Evolutionary conservation across 2,329 filamentous ascomycete genomes (phyloP).

Genomic region (Aspergillus udagawae): DNA sequence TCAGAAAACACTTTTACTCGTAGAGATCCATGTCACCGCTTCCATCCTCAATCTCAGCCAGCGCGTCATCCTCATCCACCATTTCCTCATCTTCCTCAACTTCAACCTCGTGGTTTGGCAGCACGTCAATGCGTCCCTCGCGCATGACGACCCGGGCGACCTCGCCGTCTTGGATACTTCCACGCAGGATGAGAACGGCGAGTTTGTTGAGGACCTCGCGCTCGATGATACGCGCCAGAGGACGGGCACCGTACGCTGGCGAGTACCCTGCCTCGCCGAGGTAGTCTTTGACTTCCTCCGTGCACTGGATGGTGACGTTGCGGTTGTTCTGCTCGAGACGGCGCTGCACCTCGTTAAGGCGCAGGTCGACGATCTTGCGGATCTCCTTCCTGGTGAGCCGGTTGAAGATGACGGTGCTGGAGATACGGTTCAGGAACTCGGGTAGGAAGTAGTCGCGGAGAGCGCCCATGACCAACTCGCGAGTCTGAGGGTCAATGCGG

Average conservation of each 20-base stretch:
- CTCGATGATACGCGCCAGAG: slow-evolving; percentile 85
- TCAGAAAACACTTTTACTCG: slow-evolving; percentile 32
- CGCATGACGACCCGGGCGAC: slow-evolving; percentile 72
- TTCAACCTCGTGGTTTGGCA: slow-evolving; percentile 74
- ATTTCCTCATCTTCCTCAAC: slow-evolving; percentile 65
- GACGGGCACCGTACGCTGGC: slow-evolving; percentile 89
- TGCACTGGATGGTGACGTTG: slow-evolving; percentile 79
- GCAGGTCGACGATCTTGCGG: slow-evolving; percentile 89
- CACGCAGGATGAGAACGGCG: slow-evolving; percentile 84
- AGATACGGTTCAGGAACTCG: slow-evolving; percentile 98
- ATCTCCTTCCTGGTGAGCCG: slow-evolving; percentile 86
- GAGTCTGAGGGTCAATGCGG: slow-evolving; percentile 77
- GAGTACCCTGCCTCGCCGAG: slow-evolving; percentile 89
- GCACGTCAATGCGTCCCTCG: slow-evolving; percentile 73
- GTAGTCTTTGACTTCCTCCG: slow-evolving; percentile 85
- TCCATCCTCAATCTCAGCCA: slow-evolving; percentile 64
- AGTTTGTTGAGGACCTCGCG: slow-evolving; percentile 94
- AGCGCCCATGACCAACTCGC: slow-evolving; percentile 84
- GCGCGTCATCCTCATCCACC: slow-evolving; percentile 69
- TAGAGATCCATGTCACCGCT: slow-evolving; percentile 61
- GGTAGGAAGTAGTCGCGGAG: slow-evolving; percentile 95
- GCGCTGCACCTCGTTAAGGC: slow-evolving; percentile 83
- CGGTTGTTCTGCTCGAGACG: slow-evolving; percentile 80
- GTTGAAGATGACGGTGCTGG: slow-evolving; percentile 96
- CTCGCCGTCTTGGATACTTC: slow-evolving; percentile 82